Conservation (phyloP, 164 flowering plant species). For the Vitis labrusca region DNA sequence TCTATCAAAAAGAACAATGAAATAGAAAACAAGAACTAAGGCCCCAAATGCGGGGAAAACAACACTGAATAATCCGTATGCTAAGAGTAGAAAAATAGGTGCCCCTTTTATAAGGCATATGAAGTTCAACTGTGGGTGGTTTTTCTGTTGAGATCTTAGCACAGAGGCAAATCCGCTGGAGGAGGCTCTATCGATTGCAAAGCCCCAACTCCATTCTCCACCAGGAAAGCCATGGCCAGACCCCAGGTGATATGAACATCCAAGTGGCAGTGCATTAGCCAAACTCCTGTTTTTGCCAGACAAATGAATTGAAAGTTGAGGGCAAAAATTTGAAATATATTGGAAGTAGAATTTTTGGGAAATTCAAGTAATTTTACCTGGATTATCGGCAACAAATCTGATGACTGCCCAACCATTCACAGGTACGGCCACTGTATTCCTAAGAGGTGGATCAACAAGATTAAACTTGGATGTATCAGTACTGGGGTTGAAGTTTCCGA, state of each 20-base stretch:
- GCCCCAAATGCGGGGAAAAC: conserved; percentile 37
- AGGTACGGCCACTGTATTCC: conserved; percentile 76
- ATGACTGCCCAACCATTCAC: conserved; percentile 84
- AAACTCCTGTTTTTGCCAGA: conserved; percentile 45
- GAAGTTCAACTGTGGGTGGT: background rate
- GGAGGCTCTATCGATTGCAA: conserved; percentile 55
- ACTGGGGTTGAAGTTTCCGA: conserved; percentile 65
- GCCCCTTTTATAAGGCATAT: conserved; percentile 4
- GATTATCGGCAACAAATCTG: conserved; percentile 84
- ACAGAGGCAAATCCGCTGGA: conserved; percentile 56
- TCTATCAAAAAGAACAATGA: conserved; percentile 18
- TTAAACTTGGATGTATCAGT: conserved; percentile 65
- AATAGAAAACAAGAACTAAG: conserved; percentile 7
- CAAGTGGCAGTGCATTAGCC: conserved; percentile 89
- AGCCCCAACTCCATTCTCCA: conserved; percentile 63
- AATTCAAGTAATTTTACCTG: conserved; percentile 40
- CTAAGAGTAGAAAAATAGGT: background rate
- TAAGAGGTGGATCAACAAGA: conserved; percentile 73
- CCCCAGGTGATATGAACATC: conserved; percentile 86
- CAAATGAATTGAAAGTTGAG: background rate
- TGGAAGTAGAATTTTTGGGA: background rate
- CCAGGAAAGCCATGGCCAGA: conserved; percentile 72
- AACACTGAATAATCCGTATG: background rate
- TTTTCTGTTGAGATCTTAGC: conserved; percentile 19
- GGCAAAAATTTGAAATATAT: background rate